Percentiles rank a stretch among this genome's conserved stretches.
Conservation (phyloP, 345 rosid genomes). For the Acer campestre region DNA sequence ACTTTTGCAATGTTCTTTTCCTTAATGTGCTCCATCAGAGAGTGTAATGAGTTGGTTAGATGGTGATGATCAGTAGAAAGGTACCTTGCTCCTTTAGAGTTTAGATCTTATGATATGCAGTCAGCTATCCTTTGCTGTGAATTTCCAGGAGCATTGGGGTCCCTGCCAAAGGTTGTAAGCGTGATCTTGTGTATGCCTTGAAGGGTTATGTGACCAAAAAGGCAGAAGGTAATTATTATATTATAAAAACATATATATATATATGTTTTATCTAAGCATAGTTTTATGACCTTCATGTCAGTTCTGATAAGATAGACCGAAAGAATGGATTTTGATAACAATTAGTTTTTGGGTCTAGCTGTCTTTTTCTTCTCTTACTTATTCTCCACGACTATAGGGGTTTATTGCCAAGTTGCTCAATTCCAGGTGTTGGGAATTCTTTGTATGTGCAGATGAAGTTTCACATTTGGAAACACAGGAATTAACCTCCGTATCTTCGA, state of each 20-base stretch:
- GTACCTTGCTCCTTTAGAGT: no score
- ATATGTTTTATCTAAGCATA: conserved; percentile 1
- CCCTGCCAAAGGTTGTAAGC: conserved; percentile 74
- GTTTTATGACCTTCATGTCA: not conserved
- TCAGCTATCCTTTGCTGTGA: conserved; percentile 22
- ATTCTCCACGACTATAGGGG: not conserved
- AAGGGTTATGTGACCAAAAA: conserved; percentile 49
- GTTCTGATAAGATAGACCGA: not conserved
- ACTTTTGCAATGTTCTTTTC: not conserved
- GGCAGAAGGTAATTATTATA: conserved; percentile 43
- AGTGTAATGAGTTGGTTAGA: not conserved
- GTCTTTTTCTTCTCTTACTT: not conserved
- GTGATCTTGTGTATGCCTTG: conserved; percentile 70
- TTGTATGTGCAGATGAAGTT: conserved; percentile 42
- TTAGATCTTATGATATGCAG: no score
- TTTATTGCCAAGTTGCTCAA: conserved; percentile 4
- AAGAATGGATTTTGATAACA: not conserved
- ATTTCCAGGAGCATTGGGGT: conserved; percentile 64
- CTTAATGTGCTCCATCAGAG: not conserved
- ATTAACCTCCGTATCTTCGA: conserved; percentile 27
- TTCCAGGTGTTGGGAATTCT: conserved; percentile 15
- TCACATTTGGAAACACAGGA: conserved; percentile 34
- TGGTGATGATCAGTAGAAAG: not conserved
- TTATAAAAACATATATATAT: not conserved
- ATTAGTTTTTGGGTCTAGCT: not conserved